Evolutionary conservation across 1,284 basidiomycete species (phyloP).

Genomic region (Waitea zeae): DNA sequence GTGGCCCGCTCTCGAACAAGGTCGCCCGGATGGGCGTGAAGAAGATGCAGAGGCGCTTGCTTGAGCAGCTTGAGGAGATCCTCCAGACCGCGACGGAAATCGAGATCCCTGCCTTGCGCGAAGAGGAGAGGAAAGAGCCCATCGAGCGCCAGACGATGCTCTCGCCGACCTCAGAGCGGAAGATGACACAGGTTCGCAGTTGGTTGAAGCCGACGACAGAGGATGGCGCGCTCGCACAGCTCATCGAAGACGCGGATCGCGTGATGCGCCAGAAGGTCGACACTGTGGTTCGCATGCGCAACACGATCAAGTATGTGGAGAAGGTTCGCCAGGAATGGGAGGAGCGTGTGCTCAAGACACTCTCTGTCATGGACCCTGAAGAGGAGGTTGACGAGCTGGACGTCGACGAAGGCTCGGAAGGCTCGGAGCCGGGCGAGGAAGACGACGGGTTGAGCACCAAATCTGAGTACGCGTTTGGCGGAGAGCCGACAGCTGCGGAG

Average conservation of each 20-base stretch:
- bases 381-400: conserved; percentile 28
- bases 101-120: conserved; percentile 77
- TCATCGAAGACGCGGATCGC: conserved; percentile 76
- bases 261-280: conserved; percentile 89
- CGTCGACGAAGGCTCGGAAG: conserved; percentile 16
- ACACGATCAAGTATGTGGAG: conserved; percentile 94
- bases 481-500: conserved; percentile 18
- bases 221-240: conserved; percentile 68
- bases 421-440: conserved; percentile 16
- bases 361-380: conserved; percentile 45
- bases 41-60: conserved; percentile 62
- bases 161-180: conserved; percentile 72
- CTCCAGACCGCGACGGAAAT: conserved; percentile 70
- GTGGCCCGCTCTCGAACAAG: conserved; percentile 31
- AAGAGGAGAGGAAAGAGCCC: conserved; percentile 79
- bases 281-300: conserved; percentile 91
- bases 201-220: conserved; percentile 79
- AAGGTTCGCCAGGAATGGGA: conserved; percentile 98
- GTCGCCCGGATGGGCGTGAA: conserved; percentile 69
- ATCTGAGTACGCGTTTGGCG: conserved; percentile 43
- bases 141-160: conserved; percentile 87
- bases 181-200: conserved; percentile 61
- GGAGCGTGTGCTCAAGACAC: conserved; percentile 57
- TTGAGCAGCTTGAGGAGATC: conserved; percentile 79
- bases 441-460: conserved; percentile 39